phyloP scores from a whole-genome alignment of 2,329 filamentous ascomycete species.

The Trichoderma polysporum region DNA sequence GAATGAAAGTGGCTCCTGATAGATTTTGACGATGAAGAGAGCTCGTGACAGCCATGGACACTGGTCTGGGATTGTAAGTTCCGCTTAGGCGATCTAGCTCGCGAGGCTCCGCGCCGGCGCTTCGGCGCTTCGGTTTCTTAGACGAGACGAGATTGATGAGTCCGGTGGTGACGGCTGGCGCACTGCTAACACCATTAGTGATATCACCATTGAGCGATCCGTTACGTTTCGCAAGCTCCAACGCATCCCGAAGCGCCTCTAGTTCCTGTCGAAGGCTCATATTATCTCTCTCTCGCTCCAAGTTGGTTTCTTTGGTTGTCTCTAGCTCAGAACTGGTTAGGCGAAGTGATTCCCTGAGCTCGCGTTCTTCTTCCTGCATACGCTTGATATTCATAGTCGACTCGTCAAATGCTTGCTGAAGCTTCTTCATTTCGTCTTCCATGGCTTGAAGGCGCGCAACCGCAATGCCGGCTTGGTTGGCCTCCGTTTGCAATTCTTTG shows the following conservation, averaged over 20 bases:
- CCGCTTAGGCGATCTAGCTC: slow-evolving; percentile 87
- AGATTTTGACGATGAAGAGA: slow-evolving; percentile 68
- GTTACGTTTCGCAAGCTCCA: slow-evolving; percentile 80
- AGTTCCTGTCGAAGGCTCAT: slow-evolving; percentile 82
- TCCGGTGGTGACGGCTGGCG: slow-evolving; percentile 62
- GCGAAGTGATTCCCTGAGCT: slow-evolving; percentile 78
- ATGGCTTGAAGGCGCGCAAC: slow-evolving; percentile 86
- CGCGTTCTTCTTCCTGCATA: slow-evolving; percentile 90
- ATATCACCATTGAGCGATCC: slow-evolving; percentile 69
- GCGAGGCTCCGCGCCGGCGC: slow-evolving; percentile 81
- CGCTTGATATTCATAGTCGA: slow-evolving; percentile 87
- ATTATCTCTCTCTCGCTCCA: slow-evolving; percentile 81
- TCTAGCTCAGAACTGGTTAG: slow-evolving; percentile 79
- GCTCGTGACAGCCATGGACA: slow-evolving; percentile 86
- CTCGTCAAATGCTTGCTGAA: slow-evolving; percentile 87
- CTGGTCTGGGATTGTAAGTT: slow-evolving; percentile 89
- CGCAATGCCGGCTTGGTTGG: slow-evolving; percentile 95
- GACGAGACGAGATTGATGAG: slow-evolving; percentile 96
- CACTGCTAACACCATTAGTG: slow-evolving; percentile 39
- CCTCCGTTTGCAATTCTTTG: slow-evolving; percentile 93
- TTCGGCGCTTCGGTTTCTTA: slow-evolving; percentile 95
- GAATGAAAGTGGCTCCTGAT: slow-evolving; percentile 74
- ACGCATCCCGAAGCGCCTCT: slow-evolving; percentile 84
- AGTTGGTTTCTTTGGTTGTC: slow-evolving; percentile 70
- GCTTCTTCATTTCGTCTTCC: slow-evolving; percentile 92